Evolutionary conservation across 768 basidiomycete genomes (phyloP), one percentile per base, ranked within the genome.

Genomic region (Candolleomyces eurysporus): DNA sequence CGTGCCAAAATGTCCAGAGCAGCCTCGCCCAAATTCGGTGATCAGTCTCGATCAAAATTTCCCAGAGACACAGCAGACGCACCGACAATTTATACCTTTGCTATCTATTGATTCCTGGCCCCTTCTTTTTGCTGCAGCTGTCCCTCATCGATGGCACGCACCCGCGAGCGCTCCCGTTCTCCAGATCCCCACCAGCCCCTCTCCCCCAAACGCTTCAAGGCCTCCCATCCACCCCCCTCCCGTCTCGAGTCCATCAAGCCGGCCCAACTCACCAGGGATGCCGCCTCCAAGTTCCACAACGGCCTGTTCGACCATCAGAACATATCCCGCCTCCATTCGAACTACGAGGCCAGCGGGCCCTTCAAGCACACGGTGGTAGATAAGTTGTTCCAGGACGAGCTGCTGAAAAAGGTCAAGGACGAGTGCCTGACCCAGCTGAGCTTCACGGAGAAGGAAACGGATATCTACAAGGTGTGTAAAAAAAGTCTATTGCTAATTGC

Each of bases 391-490:
- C 87, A 90, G 67, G 89, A 95, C 65, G 89, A 89, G 7, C 81
- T 98, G 30, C 80, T 98, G 36, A 79, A 80, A 67, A 82, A 82
- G 36, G 94, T 94, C 62, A 90, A 92, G 75, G 89, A 94, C 67
- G 94, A 96, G 73, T 92, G 91, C 66, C 74, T 91, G 59, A 75
- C 78, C 55, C 85, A 94, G 68, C 82, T 96, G 63, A 88, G 81
- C 72, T 94, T 96, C 71, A 84, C 90, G 3, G 89, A 94, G 78
- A 98, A 97, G 77, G 92, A 98, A 80, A 98, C 96, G 2, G 96
- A 98, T 70, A 98, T 98, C 65, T 98, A 98, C 85, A 94, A 92
- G 87, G 92, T 91, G 62, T 61, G 77, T 53, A 13, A 19, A 19
- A n/a, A 19, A 50, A 14, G 21, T 50, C 13, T 21, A 19, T 21